A percentile compares a stretch with the other conserved stretches of the same genome.
These are phyloP conservation scores for Penicillium glabrum DNA, from an alignment of 2,329 filamentous ascomycete genomes.

Conservation along the genomic window DNA sequence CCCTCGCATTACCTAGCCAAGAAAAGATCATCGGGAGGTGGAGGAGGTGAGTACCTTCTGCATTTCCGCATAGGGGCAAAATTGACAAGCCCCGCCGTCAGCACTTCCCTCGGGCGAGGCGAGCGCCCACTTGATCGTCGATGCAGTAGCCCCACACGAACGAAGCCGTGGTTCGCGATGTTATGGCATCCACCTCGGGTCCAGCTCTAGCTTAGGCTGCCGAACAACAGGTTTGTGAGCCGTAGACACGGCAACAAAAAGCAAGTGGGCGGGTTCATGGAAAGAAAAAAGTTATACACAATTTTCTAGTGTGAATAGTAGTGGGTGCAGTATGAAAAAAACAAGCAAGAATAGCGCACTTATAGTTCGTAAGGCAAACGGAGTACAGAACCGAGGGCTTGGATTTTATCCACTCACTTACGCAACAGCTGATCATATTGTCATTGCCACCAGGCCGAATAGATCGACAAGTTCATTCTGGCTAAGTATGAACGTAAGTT, in stretches of 20 bases:
- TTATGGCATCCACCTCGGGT: slow-evolving; percentile 5
- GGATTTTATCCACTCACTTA: not conserved
- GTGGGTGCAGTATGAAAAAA: not conserved
- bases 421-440: not conserved
- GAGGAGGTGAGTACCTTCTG: slow-evolving; percentile 13
- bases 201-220: slow-evolving; percentile 7
- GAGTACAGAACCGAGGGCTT: not conserved
- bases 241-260: not conserved
- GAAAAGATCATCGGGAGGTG: slow-evolving; percentile 16
- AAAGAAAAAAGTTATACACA: no score
- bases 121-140: slow-evolving; percentile 14
- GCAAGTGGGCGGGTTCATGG: not conserved
- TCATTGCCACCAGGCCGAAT: not conserved
- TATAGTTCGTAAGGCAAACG: not conserved
- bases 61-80: slow-evolving; percentile 5
- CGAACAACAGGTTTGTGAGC: slow-evolving; percentile 11
- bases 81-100: slow-evolving; percentile 9
- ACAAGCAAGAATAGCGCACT: not conserved
- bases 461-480: not conserved
- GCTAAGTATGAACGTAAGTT: not conserved
- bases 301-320: not conserved
- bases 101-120: not conserved
- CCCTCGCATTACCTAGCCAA: not conserved
- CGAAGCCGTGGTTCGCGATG: slow-evolving; percentile 7
- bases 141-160: slow-evolving; percentile 13